phyloP scores from a whole-genome alignment of 345 rosid genomes.

The Eucalyptus cladocalyx region DNA sequence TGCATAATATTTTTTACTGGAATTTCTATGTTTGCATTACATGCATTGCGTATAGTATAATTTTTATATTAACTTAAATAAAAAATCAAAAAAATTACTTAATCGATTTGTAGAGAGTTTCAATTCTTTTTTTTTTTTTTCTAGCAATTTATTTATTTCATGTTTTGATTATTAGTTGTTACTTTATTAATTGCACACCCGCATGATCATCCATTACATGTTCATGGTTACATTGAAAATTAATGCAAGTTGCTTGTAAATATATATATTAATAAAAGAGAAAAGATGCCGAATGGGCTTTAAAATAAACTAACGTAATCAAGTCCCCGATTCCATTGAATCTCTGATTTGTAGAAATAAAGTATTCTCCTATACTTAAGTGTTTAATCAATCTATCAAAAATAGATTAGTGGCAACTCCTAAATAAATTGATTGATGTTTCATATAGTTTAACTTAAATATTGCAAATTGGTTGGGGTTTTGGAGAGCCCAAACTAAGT shows the following conservation, averaged over 20 bases:
- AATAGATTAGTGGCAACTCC: not conserved
- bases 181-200: not conserved
- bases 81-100: too few relatives aligned
- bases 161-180: not conserved
- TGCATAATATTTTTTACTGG: too few relatives aligned
- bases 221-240: too few relatives aligned
- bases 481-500: too few relatives aligned
- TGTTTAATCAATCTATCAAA: too few relatives aligned
- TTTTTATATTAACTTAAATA: too few relatives aligned
- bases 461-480: too few relatives aligned
- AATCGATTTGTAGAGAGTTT: not conserved
- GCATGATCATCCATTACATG: not conserved
- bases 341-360: not conserved
- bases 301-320: too few relatives aligned
- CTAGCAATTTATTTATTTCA: not conserved
- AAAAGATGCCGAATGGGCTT: not conserved
- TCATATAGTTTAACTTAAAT: accelerated
- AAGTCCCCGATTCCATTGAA: too few relatives aligned
- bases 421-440: too few relatives aligned
- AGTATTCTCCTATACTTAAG: too few relatives aligned
- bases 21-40: not conserved
- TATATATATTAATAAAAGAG: not conserved
- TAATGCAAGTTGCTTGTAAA: not conserved
- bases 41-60: not conserved
- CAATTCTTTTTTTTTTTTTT: too few relatives aligned